Evolutionary conservation across 1,284 basidiomycete species (phyloP), one percentile per base, ranked within the genome.

Genomic region (Pseudozyma pruni): DNA sequence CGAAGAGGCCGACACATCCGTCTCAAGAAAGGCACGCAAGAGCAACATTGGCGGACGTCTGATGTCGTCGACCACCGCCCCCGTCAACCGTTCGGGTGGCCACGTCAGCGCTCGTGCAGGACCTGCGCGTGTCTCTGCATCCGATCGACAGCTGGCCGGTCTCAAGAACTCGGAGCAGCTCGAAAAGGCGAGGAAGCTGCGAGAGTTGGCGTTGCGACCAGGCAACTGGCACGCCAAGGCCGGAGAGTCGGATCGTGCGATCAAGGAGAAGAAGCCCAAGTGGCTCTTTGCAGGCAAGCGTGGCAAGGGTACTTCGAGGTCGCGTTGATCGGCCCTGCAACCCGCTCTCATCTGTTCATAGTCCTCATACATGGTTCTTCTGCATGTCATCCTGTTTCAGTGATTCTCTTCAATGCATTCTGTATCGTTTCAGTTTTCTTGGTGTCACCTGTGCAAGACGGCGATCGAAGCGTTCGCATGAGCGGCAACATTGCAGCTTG

Each of bases 31-130:
- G 72, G 73, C 79, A 58, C 64, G 76, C 56, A 91, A 90, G 86
- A 86, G 85, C 56, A 87, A 89, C 79, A 84, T 88, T 23, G 90
- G 90, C 8, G 60, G 67, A 17, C 40, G 53, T 35, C 33, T 61
- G 52, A 43, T 54, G 20, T 53, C 76, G 54, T 56, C 74, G 16
- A 78, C 76, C 23, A 63, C 60, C 33, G 77, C 70, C 3, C 61
- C 62, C 5, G 73, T 72, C 41, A 80, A 75, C 55, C 71, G 67
- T 27, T 66, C 68, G 14, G 79, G 79, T 56, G 79, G 79, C 20
- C 47, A 59, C 39, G 62, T 77, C 13, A 67, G 72, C 17, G 70
- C 79, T 3, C 74, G 78, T 40, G 79, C 79, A 4, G 79, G 79
- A 25, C 74, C 78, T 4, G 78, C 76, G 13, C 72, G 79, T 55